Evolutionary conservation across 2,329 filamentous ascomycete species (phyloP).

Genomic region (Coccinonectria pachysandricola): DNA sequence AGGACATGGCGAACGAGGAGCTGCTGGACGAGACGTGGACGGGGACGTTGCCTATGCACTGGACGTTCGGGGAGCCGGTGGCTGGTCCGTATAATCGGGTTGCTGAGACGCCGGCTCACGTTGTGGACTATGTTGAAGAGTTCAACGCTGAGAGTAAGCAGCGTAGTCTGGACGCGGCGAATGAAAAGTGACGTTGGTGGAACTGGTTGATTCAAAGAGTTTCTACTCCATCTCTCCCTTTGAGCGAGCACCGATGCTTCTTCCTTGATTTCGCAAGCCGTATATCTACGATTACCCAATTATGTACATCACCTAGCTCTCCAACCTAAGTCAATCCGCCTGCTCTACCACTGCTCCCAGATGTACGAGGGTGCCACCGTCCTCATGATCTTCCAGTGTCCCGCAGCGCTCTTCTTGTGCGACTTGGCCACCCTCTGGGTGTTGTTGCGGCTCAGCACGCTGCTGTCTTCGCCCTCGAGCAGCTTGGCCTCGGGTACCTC

Average conservation of each 20-base stretch:
- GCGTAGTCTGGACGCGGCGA: conserved; percentile 17
- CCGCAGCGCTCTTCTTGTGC: conserved; percentile 66
- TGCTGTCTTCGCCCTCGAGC: conserved; percentile 32
- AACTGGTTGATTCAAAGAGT: not conserved
- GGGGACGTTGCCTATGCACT: conserved; percentile 1
- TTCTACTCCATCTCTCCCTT: no score
- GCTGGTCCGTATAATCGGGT: conserved; percentile 1
- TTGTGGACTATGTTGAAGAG: conserved; percentile 28
- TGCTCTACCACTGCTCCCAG: conserved; percentile 75
- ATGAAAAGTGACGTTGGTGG: conserved; percentile 2
- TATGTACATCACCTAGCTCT: conserved; percentile 1
- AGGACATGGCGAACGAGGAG: not conserved
- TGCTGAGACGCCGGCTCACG: conserved; percentile 1
- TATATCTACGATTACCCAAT: conserved; percentile 1
- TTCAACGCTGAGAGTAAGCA: conserved; percentile 27
- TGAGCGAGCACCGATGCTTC: no score
- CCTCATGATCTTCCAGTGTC: conserved; percentile 91
- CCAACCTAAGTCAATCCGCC: not conserved
- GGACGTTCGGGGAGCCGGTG: not conserved
- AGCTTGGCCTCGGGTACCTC: conserved; percentile 52
- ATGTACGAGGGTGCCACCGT: conserved; percentile 64
- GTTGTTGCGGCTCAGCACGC: conserved; percentile 51
- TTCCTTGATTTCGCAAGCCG: not conserved
- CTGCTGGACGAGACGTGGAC: conserved; percentile 1
- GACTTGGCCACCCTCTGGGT: conserved; percentile 57